Evolutionary conservation across 805 yeast genomes (phyloP).

Genomic region (Trichomonascus vanleenenianus): DNA sequence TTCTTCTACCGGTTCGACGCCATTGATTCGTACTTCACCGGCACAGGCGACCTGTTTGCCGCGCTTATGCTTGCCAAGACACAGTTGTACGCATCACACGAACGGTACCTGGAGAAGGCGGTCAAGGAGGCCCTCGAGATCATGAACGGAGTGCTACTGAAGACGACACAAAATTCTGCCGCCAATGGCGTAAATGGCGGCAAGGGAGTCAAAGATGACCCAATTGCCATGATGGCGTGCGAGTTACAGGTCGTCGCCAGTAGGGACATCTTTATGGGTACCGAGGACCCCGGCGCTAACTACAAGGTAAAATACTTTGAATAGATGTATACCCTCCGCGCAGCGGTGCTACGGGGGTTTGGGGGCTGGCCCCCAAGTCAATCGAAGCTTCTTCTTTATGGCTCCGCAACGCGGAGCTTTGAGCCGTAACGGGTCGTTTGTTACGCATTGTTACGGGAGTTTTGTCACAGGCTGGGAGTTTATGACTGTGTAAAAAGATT

Average conservation of each 20-base stretch:
- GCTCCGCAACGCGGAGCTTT: too few relatives aligned
- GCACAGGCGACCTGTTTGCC: constrained; percentile 89
- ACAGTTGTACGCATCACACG: background rate
- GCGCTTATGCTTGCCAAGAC: constrained; percentile 46
- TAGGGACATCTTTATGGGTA: constrained; percentile 26
- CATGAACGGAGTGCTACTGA: constrained; percentile 40
- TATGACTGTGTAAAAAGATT: too few relatives aligned
- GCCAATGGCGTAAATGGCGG: constrained; percentile 2
- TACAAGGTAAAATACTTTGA: background rate
- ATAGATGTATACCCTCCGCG: too few relatives aligned
- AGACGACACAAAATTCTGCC: constrained; percentile 18
- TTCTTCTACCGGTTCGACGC: constrained; percentile 46
- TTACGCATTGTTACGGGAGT: too few relatives aligned
- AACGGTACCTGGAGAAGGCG: constrained; percentile 27
- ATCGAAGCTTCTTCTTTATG: too few relatives aligned
- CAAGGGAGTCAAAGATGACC: constrained; percentile 34
- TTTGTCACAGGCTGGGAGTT: too few relatives aligned
- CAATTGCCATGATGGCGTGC: constrained; percentile 52
- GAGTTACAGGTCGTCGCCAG: constrained; percentile 66
- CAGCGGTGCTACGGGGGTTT: too few relatives aligned
- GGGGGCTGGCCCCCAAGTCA: too few relatives aligned
- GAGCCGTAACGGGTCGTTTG: too few relatives aligned
- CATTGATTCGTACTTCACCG: constrained; percentile 80
- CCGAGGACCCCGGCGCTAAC: background rate
- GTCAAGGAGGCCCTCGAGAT: constrained; percentile 33